These are phyloP conservation scores for Trichoderma breve DNA, from an alignment of 2,329 filamentous ascomycete genomes.

Conservation along the genomic window DNA sequence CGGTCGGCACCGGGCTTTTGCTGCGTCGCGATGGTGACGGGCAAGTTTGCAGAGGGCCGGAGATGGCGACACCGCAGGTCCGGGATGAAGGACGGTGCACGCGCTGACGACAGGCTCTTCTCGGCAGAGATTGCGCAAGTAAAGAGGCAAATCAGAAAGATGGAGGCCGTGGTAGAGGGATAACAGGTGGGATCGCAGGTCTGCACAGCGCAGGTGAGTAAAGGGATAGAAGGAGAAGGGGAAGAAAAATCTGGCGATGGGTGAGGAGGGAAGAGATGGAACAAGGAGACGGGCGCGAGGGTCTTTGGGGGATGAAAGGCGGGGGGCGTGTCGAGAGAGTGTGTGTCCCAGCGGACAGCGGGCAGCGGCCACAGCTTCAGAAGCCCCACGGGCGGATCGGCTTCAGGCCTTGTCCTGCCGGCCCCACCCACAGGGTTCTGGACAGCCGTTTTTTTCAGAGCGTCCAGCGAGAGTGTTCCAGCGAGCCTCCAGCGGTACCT, in stretches of 20 bases:
- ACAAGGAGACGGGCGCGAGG: slow-evolving; percentile 17
- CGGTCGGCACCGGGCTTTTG: not conserved
- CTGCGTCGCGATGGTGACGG: slow-evolving; percentile 7
- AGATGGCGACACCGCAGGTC: slow-evolving; percentile 24
- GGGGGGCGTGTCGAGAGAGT: slow-evolving; percentile 19
- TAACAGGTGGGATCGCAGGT: not conserved
- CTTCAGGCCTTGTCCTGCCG: slow-evolving; percentile 23
- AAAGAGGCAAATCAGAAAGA: not conserved
- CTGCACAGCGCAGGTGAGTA: not conserved
- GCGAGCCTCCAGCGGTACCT: not conserved
- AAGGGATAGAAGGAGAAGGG: not conserved
- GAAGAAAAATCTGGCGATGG: not conserved
- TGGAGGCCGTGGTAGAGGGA: not conserved
- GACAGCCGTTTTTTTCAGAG: slow-evolving; percentile 8
- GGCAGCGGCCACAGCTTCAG: slow-evolving; percentile 22
- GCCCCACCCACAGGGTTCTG: slow-evolving; percentile 21
- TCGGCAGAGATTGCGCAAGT: not conserved
- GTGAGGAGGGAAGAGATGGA: slow-evolving; percentile 19
- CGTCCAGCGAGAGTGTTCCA: too few relatives aligned
- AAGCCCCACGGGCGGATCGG: slow-evolving; percentile 25
- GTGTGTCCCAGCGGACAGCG: slow-evolving; percentile 16
- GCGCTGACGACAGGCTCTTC: slow-evolving; percentile 10
- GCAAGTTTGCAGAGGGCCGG: slow-evolving; percentile 13
- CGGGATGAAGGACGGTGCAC: slow-evolving; percentile 17
- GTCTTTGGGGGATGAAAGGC: slow-evolving; percentile 15